Conservation (phyloP, 345 rosid genomes). For the Citrus australasica region DNA sequence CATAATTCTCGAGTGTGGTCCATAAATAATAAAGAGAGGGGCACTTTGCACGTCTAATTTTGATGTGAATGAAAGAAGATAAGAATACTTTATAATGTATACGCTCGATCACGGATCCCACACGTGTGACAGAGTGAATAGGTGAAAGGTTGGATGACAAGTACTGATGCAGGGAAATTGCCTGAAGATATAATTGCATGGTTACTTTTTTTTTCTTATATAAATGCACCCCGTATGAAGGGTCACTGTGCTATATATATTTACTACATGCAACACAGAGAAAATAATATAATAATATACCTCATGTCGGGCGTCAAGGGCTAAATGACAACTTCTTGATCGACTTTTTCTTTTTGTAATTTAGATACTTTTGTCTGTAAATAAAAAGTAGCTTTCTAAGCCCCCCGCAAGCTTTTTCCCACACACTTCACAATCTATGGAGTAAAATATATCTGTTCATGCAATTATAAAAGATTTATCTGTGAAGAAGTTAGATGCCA, state of each 20-base stretch:
- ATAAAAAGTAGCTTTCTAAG: not conserved
- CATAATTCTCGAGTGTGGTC: conserved; percentile 10
- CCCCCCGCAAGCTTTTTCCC: not conserved
- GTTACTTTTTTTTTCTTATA: conserved; percentile 6
- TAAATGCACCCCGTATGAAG: not conserved
- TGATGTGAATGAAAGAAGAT: not conserved
- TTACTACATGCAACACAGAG: conserved; percentile 18
- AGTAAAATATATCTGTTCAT: not conserved
- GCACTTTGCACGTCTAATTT: not conserved
- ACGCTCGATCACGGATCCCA: not conserved
- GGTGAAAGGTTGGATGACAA: conserved; percentile 15
- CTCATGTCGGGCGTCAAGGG: conserved; percentile 35
- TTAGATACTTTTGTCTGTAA: conserved; percentile 12
- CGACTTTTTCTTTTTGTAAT: conserved; percentile 19
- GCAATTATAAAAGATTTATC: not conserved
- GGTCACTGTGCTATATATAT: conserved; percentile 11
- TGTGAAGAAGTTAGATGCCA: not conserved
- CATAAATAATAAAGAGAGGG: not conserved
- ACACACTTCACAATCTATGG: not conserved
- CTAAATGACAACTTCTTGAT: conserved; percentile 32
- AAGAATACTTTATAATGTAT: not conserved
- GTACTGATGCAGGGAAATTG: conserved; percentile 3
- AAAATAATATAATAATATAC: conserved; percentile 5
- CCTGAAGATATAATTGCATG: conserved; percentile 19
- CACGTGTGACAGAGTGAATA: not conserved